These are phyloP conservation scores for Quercus berberidifolia DNA, from an alignment of 306 rosid genomes.

Conservation along the genomic window DNA sequence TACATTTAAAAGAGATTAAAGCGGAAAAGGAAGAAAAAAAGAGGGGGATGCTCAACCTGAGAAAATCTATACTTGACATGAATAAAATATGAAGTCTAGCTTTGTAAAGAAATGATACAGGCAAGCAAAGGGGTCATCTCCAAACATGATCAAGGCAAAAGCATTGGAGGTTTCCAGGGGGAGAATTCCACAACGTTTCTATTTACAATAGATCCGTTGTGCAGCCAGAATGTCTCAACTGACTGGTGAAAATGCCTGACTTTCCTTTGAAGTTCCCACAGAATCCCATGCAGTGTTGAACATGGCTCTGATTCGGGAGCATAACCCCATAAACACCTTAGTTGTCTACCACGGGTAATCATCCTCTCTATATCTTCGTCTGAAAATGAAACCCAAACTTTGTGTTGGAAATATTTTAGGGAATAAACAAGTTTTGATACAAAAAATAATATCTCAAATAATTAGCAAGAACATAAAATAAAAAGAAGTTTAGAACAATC, in stretches of 20 bases:
- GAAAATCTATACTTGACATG: no score
- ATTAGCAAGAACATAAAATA: no score
- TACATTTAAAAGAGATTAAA: no score
- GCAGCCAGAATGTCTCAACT: conserved; percentile 91
- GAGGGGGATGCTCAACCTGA: no score
- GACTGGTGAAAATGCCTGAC: conserved; percentile 86
- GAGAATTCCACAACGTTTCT: conserved; percentile 67
- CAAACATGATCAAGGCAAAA: conserved; percentile 55
- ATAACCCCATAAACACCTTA: conserved; percentile 70
- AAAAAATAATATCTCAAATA: no score
- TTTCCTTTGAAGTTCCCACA: conserved; percentile 97
- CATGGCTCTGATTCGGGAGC: conserved; percentile 63
- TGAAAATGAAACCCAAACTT: conserved; percentile 19
- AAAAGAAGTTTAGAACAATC: no score
- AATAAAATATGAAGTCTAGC: background rate
- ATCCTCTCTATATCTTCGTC: conserved; percentile 64
- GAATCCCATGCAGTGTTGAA: conserved; percentile 72
- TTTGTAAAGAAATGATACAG: conserved; percentile 14
- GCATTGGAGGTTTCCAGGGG: conserved; percentile 70
- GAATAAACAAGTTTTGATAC: no score
- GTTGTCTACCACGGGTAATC: conserved; percentile 62
- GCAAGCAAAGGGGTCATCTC: background rate
- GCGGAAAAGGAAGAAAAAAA: no score
- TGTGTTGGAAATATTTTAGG: no score
- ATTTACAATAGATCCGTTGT: conserved; percentile 68